Evolutionary conservation across 2,329 filamentous ascomycete species (phyloP), one percentile per base, ranked within the genome.

Genomic region (Domatiomyces catenatus): DNA sequence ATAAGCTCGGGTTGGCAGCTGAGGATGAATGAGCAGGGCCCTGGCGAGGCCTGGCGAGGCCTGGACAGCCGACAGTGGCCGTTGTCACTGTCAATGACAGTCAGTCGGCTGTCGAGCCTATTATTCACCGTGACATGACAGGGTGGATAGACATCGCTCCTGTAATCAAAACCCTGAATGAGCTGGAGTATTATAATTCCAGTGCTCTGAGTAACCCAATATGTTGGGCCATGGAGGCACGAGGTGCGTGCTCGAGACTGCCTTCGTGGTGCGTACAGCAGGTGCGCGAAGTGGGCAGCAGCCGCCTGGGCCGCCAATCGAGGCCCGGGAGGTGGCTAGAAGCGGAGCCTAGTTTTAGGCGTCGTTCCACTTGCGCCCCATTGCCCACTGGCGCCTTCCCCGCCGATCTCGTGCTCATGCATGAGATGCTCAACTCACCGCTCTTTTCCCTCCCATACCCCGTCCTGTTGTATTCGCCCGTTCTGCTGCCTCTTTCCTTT

Each of bases 351-450:
- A 15, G 32, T 15, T 39, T 15, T 5, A 15, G 32, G 32, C 32
- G 10, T 39, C 32, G 32, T 39, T 39, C 32, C 32, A 39, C 10
- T 39, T 39, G 32, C 4, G 28, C 10, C 32, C 32, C 32, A 5
- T 39, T 12, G 32, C 32, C 8, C 10, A 2, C 32, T 39, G 10
- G 32, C 32, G 32, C 32, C 32, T 15, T 8, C 32, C 12, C 32
- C 32, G 32, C 32, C 32, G 32, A 39, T 39, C 32, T 39, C 10
- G 32, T 57, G 52, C 51, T 59, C 54, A 58, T 63, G 55, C 54
- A 56, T 56, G 22, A 57, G 53, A 56, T 49, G 55, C 51, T 58
- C 58, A 57, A 56, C 60, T 60, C 55, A 47, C 51, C 48, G 51
- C 52, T 54, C 50, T 47, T 47, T 52, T 51, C 49, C 46, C 44